These are phyloP conservation scores for Candida maesae DNA, from an alignment of 805 yeast species.

Conservation along the genomic window DNA sequence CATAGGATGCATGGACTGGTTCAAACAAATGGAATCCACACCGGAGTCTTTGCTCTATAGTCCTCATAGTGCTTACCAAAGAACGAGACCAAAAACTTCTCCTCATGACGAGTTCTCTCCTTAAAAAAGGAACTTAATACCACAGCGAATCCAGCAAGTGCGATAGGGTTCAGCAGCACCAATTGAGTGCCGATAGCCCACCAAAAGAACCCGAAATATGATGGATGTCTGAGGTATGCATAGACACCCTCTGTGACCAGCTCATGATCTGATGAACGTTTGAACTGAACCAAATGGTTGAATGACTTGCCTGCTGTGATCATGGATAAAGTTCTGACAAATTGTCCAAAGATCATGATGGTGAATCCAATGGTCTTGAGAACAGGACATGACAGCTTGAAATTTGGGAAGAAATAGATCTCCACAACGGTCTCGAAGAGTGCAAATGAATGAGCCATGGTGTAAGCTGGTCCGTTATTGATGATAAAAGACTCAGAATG, in stretches of 20 bases:
- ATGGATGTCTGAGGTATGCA: slow-evolving; percentile 71
- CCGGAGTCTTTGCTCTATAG: slow-evolving; percentile 47
- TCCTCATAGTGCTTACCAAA: slow-evolving; percentile 63
- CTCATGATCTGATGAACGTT: slow-evolving; percentile 50
- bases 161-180: slow-evolving; percentile 60
- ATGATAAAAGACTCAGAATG: slow-evolving; percentile 67
- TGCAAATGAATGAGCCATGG: slow-evolving; percentile 53
- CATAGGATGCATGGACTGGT: too few relatives aligned
- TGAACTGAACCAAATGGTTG: slow-evolving; percentile 68
- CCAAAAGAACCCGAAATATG: slow-evolving; percentile 86
- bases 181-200: slow-evolving; percentile 92
- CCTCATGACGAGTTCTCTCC: slow-evolving; percentile 69
- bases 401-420: slow-evolving; percentile 35
- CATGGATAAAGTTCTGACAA: slow-evolving; percentile 74
- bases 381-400: slow-evolving; percentile 22
- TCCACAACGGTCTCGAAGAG: slow-evolving; percentile 48
- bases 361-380: slow-evolving; percentile 43
- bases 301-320: slow-evolving; percentile 81
- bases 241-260: slow-evolving; percentile 78
- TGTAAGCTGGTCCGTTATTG: slow-evolving; percentile 58
- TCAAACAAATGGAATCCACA: slow-evolving; percentile 52
- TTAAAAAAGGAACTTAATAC: slow-evolving; percentile 68
- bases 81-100: slow-evolving; percentile 54
- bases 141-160: slow-evolving; percentile 48
- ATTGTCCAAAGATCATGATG: slow-evolving; percentile 58